phyloP scores from a whole-genome alignment of 2,329 filamentous ascomycete genomes.

The Cercospora sp. region DNA sequence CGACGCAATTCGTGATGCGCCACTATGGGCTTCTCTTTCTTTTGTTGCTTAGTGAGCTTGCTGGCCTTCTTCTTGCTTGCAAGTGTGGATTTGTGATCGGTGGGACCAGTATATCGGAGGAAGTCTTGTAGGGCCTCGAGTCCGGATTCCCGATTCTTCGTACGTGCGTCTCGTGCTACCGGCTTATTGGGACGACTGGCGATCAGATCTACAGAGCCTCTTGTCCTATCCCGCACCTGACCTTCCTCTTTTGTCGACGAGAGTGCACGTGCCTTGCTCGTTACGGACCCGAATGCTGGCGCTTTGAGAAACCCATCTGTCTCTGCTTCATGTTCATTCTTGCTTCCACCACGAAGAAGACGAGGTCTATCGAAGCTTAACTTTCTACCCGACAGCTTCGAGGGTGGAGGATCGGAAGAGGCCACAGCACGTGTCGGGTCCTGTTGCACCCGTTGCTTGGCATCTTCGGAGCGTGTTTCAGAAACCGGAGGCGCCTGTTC shows the following conservation, averaged over 20 bases:
- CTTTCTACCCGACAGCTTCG: not conserved
- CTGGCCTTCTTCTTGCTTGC: not conserved
- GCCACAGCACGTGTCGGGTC: not conserved
- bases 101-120: conserved; percentile 5
- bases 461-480: not conserved
- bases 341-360: conserved; percentile 24
- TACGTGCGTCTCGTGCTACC: conserved; percentile 7
- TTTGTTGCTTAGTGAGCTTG: conserved; percentile 11
- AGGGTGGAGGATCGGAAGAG: not conserved
- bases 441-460: not conserved
- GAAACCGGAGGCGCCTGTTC: not conserved
- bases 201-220: not conserved
- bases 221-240: not conserved
- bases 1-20: conserved; percentile 1
- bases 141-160: conserved; percentile 6
- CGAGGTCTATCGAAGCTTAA: conserved; percentile 4
- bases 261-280: not conserved
- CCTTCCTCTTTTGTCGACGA: conserved; percentile 1
- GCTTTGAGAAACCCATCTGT: conserved; percentile 16
- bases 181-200: not conserved
- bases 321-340: conserved; percentile 29
- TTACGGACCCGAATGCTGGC: not conserved
- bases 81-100: not conserved
- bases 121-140: conserved; percentile 6
- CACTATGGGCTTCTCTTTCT: conserved; percentile 13